These are phyloP conservation scores for Kwoniella sp. DNA, from an alignment of 768 basidiomycete species.

Conservation along the genomic window DNA sequence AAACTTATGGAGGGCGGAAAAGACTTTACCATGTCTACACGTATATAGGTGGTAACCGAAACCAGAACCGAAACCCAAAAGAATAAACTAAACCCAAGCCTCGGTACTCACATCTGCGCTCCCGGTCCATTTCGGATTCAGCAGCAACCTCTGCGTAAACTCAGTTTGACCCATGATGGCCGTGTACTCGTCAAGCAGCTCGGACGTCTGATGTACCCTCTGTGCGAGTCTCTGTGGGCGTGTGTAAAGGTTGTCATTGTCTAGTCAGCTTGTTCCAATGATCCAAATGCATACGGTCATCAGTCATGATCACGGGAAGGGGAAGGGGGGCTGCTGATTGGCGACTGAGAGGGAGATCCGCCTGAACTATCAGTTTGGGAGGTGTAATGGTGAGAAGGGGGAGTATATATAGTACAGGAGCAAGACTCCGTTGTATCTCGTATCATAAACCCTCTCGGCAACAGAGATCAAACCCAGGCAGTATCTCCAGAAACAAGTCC, in stretches of 20 bases:
- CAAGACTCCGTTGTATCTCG: too few species aligned
- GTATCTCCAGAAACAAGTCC: neutral
- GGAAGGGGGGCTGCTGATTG: too few species aligned
- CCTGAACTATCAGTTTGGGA: too few species aligned
- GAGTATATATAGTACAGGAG: too few species aligned
- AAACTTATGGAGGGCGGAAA: too few species aligned
- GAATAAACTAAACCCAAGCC: neutral
- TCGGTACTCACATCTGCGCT: slow-evolving; percentile 47
- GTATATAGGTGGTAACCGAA: neutral
- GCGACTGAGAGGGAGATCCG: too few species aligned
- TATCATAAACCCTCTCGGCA: too few species aligned
- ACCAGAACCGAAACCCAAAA: neutral
- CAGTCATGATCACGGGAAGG: too few species aligned
- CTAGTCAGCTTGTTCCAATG: too few species aligned
- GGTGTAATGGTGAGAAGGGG: too few species aligned
- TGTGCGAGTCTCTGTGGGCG: slow-evolving; percentile 35
- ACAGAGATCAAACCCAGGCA: neutral
- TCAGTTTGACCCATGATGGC: slow-evolving; percentile 56
- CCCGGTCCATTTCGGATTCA: slow-evolving; percentile 56
- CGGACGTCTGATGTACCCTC: slow-evolving; percentile 50
- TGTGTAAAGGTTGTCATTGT: neutral
- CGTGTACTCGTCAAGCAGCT: slow-evolving; percentile 56
- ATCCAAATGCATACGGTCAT: too few species aligned
- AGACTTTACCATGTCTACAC: too few species aligned
- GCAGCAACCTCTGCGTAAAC: slow-evolving; percentile 55